A percentile compares a stretch with the other conserved stretches of the same genome.
Evolutionary conservation across 1,284 basidiomycete species (phyloP).

Genomic region (Trichosporon sp.): DNA sequence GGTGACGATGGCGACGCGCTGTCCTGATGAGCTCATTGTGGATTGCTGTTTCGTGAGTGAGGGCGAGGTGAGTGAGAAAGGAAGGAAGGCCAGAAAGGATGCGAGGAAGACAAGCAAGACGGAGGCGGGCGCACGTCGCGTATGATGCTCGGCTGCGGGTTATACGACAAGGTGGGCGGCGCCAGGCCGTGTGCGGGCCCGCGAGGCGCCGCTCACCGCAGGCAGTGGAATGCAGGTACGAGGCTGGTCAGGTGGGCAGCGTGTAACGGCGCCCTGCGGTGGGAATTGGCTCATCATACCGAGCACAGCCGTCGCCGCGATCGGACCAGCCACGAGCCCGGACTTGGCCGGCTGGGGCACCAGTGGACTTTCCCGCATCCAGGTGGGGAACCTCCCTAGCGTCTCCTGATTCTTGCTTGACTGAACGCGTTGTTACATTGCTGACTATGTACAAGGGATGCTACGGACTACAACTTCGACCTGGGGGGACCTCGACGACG

Average conservation of each 20-base stretch:
- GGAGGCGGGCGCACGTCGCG: not conserved
- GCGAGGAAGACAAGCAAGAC: not conserved
- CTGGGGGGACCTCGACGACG: not conserved
- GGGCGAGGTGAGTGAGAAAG: not conserved
- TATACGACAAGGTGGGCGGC: not conserved
- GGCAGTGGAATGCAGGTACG: not conserved
- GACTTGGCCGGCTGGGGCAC: not conserved
- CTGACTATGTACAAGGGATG: not conserved
- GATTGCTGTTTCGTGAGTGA: not conserved
- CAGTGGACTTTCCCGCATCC: not conserved
- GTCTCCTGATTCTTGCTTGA: not conserved
- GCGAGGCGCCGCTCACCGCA: not conserved
- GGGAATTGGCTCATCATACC: not conserved
- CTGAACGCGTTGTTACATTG: not conserved
- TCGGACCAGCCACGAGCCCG: not conserved
- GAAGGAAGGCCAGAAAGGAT: not conserved
- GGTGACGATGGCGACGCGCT: constrained; percentile 19
- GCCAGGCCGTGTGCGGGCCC: not conserved
- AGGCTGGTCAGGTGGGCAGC: not conserved
- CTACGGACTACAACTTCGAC: not conserved
- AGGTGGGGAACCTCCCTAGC: not conserved
- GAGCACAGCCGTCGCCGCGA: not conserved
- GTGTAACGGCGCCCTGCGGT: not conserved
- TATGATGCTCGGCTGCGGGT: not conserved
- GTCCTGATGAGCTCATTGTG: not conserved